phyloP scores from a whole-genome alignment of 73 alveolate species.

The Paraurostyla sp. region DNA sequence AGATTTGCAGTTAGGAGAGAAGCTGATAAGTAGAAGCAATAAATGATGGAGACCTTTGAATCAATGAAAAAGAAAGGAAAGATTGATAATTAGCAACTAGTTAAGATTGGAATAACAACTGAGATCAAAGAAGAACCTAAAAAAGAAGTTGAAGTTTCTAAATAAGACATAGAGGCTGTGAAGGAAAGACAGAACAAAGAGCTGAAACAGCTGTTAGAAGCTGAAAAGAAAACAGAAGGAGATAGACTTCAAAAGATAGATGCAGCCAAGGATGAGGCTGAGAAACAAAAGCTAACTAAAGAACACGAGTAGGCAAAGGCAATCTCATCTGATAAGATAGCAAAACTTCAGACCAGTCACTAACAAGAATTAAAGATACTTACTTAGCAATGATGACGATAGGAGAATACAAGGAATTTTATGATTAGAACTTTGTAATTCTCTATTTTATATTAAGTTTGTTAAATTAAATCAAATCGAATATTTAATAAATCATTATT shows the following conservation, averaged over 20 bases:
- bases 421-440: too few species aligned
- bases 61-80: conserved; percentile 26
- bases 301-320: conserved; percentile 39
- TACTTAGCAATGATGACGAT: neutral
- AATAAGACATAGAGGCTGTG: neutral
- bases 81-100: neutral
- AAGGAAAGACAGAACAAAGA: conserved; percentile 30
- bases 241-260: neutral
- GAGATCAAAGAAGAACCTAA: conserved; percentile 23
- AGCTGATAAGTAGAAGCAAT: conserved; percentile 59
- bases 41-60: conserved; percentile 30
- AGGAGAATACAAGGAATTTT: too few species aligned
- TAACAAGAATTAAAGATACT: conserved; percentile 5
- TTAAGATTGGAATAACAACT: neutral
- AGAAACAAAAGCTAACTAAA: neutral
- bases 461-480: too few species aligned
- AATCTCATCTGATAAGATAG: conserved; percentile 6
- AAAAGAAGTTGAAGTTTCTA: neutral
- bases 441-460: too few species aligned
- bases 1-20: conserved; percentile 35
- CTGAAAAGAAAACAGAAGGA: neutral
- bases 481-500: too few species aligned
- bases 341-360: neutral
- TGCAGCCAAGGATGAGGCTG: conserved; percentile 4
- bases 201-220: neutral